Conservation (phyloP, 768 basidiomycete genomes). For the Lactarius trivialis region DNA sequence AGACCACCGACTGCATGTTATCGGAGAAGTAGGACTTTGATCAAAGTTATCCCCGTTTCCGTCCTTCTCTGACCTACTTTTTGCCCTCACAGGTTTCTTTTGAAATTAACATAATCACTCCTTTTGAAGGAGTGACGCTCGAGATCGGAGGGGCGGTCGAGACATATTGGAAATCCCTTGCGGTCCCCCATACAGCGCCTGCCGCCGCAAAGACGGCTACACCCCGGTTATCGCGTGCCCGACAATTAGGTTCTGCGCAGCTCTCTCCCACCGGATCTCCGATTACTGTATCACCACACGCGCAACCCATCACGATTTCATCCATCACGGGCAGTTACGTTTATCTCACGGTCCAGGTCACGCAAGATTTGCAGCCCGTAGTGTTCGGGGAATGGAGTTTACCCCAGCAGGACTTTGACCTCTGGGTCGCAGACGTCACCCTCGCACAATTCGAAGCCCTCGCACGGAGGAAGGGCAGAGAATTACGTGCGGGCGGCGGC, state of each 20-base stretch:
- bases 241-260: conserved; percentile 32
- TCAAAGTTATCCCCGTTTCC: not conserved
- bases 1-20: conserved; percentile 87
- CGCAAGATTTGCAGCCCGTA: conserved; percentile 87
- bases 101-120: conserved; percentile 77
- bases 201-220: conserved; percentile 23
- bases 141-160: conserved; percentile 94
- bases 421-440: conserved; percentile 81
- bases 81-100: conserved; percentile 64
- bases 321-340: conserved; percentile 89
- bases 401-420: conserved; percentile 63
- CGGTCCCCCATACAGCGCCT: conserved; percentile 35
- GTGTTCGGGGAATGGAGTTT: conserved; percentile 70
- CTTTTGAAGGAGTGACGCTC: conserved; percentile 87
- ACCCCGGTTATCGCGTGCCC: conserved; percentile 26
- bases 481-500: conserved; percentile 28
- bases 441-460: conserved; percentile 71
- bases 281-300: conserved; percentile 36
- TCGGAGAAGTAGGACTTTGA: conserved; percentile 67
- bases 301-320: conserved; percentile 70
- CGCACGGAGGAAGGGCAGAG: conserved; percentile 45
- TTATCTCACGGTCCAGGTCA: conserved; percentile 83
- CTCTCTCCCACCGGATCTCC: conserved; percentile 63
- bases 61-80: not conserved
- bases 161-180: conserved; percentile 96